A percentile compares a stretch with the other conserved stretches of the same genome.
phyloP scores from a whole-genome alignment of 176 grass and related monocot genomes.

The Phoenix dactylifera region DNA sequence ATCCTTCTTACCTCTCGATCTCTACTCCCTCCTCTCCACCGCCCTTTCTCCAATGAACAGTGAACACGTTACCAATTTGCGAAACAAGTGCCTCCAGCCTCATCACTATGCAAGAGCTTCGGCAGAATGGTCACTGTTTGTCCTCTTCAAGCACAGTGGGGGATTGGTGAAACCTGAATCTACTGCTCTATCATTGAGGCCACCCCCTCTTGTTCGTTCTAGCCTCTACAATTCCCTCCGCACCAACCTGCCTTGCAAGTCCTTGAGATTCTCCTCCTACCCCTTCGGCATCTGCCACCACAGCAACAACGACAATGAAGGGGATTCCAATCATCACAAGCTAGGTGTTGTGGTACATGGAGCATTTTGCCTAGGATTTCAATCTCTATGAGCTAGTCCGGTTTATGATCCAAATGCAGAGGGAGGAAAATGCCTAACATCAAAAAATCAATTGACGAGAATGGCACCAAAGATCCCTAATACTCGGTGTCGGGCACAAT shows the following conservation, averaged over 20 bases:
- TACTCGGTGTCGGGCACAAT: too few relatives aligned
- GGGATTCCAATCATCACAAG: slow-evolving; percentile 49
- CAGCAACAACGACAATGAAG: not conserved
- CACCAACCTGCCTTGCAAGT: slow-evolving; percentile 66
- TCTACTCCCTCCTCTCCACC: not conserved
- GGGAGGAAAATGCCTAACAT: slow-evolving; percentile 4
- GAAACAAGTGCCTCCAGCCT: slow-evolving; percentile 48
- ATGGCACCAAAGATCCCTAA: slow-evolving; percentile 26
- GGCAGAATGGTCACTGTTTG: slow-evolving; percentile 52
- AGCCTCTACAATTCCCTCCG: slow-evolving; percentile 74
- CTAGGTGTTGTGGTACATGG: slow-evolving; percentile 56
- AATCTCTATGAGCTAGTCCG: slow-evolving; percentile 34
- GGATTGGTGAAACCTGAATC: slow-evolving; percentile 55
- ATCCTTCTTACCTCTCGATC: not conserved
- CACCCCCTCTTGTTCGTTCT: slow-evolving; percentile 48
- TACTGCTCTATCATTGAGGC: slow-evolving; percentile 29
- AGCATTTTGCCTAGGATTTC: slow-evolving; percentile 55
- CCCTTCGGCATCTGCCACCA: slow-evolving; percentile 26
- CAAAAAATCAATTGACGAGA: not conserved
- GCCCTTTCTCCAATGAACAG: not conserved
- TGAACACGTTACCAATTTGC: slow-evolving; percentile 37
- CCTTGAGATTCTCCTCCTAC: slow-evolving; percentile 76
- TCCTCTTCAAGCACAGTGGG: slow-evolving; percentile 61
- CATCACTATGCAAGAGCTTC: slow-evolving; percentile 40
- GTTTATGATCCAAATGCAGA: slow-evolving; percentile 37